A percentile compares a stretch with the other conserved stretches of the same genome.
These are phyloP conservation scores for Copromyces sp. DNA, from an alignment of 495 filamentous ascomycete species.

Conservation along the genomic window DNA sequence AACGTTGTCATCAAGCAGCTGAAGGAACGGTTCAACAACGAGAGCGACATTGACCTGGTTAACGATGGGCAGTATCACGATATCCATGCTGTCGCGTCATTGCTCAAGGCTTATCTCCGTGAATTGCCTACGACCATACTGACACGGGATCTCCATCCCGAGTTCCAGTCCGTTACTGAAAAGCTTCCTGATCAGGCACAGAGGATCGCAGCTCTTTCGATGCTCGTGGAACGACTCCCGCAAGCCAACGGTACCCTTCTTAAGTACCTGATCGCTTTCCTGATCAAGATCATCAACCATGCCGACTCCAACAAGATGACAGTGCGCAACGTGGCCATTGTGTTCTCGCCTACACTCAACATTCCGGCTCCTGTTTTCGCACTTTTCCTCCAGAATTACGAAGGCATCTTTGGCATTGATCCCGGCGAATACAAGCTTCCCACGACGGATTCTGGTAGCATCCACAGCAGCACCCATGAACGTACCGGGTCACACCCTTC, in stretches of 20 bases:
- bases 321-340: conserved; percentile 92
- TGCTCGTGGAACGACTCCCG: conserved; percentile 76
- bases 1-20: conserved; percentile 88
- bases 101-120: conserved; percentile 88
- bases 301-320: conserved; percentile 95
- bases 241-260: conserved; percentile 69
- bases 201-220: conserved; percentile 75
- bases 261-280: conserved; percentile 70
- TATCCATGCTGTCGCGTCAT: conserved; percentile 88
- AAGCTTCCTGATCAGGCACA: conserved; percentile 54
- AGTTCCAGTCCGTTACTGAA: conserved; percentile 81
- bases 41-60: conserved; percentile 86
- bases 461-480: conserved; percentile 12
- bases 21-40: conserved; percentile 82
- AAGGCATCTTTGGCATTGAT: conserved; percentile 69
- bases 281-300: conserved; percentile 84
- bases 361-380: conserved; percentile 93
- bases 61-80: conserved; percentile 81
- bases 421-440: conserved; percentile 47
- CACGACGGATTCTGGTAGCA: conserved; percentile 9
- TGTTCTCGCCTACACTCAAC: conserved; percentile 97
- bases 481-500: conserved; percentile 20
- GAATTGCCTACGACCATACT: conserved; percentile 86
- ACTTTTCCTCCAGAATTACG: conserved; percentile 83
- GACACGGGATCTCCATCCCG: conserved; percentile 78